Conservation (phyloP, 139 green algal genomes). For the Klebsormidium nitens region DNA sequence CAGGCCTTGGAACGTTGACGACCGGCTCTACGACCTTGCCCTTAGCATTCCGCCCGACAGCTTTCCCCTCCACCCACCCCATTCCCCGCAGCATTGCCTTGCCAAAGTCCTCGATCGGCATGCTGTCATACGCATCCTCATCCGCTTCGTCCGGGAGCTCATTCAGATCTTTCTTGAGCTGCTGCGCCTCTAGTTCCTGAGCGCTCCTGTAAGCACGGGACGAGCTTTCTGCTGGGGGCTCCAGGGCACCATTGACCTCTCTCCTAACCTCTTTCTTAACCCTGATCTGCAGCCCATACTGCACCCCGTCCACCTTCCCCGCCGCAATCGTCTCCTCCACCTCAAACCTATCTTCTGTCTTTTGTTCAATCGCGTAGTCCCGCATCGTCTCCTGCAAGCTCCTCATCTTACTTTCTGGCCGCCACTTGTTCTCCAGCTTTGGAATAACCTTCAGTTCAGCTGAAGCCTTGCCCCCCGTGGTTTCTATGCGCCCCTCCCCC, state of each 20-base stretch:
- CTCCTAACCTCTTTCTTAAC: conserved; percentile 12
- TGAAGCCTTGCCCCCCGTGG: too few species aligned
- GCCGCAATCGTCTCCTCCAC: too few species aligned
- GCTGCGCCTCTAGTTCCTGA: background rate
- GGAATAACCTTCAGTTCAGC: too few species aligned
- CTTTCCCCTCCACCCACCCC: conserved; percentile 47
- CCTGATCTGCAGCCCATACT: too few species aligned
- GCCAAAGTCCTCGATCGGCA: conserved; percentile 56
- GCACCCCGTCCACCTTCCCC: too few species aligned
- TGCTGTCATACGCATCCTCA: conserved; percentile 41
- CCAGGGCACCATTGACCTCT: conserved; percentile 54
- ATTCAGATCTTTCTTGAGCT: background rate
- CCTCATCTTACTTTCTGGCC: too few species aligned
- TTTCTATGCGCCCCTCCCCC: too few species aligned
- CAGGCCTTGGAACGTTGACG: conserved; percentile 41
- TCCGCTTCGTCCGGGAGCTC: conserved; percentile 26
- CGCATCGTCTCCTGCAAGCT: too few species aligned
- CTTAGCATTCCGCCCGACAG: conserved; percentile 42
- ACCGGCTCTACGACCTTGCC: conserved; percentile 38
- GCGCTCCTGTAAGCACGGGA: too few species aligned
- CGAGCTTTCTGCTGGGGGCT: conserved; percentile 26
- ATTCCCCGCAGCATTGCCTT: conserved; percentile 50
- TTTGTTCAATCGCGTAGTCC: too few species aligned
- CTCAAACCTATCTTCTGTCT: too few species aligned
- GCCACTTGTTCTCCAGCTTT: too few species aligned